Conservation (phyloP, 177 flowering plant genomes). For the Vitis hybrid region DNA sequence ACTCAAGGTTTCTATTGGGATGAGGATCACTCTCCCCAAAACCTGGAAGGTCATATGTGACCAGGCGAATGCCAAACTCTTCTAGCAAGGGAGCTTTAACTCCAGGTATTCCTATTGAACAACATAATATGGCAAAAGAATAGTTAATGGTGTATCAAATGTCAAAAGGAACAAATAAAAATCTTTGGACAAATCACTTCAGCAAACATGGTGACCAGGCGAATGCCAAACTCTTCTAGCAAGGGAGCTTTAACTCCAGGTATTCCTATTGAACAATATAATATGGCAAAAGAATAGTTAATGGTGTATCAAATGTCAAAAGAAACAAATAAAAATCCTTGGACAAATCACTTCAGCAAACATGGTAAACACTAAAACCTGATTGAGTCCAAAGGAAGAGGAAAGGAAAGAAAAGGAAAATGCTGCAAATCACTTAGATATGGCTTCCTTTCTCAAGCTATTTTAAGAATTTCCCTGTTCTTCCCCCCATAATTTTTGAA, state of each 20-base stretch:
- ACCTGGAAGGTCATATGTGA: slow-evolving; percentile 92
- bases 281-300: not conserved
- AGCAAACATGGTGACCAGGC: slow-evolving; percentile 38
- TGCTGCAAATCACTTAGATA: not conserved
- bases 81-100: slow-evolving; percentile 52
- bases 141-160: not conserved
- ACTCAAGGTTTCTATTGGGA: slow-evolving; percentile 58
- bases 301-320: not conserved
- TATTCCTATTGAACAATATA: slow-evolving; percentile 37
- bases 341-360: not conserved
- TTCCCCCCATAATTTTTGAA: too few species aligned
- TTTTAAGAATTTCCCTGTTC: too few species aligned
- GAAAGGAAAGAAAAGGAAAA: not conserved
- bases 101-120: slow-evolving; percentile 61
- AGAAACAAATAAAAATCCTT: not conserved
- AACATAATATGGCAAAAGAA: not conserved
- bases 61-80: slow-evolving; percentile 75
- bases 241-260: slow-evolving; percentile 62
- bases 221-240: slow-evolving; percentile 76
- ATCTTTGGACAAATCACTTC: too few species aligned
- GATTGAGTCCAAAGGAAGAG: not conserved
- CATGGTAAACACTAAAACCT: not conserved
- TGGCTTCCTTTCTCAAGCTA: not conserved
- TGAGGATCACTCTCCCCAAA: slow-evolving; percentile 96
- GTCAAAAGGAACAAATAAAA: too few species aligned